These are phyloP conservation scores for Jacaranda copaia DNA, from an alignment of 257 asterid genomes.

Conservation along the genomic window DNA sequence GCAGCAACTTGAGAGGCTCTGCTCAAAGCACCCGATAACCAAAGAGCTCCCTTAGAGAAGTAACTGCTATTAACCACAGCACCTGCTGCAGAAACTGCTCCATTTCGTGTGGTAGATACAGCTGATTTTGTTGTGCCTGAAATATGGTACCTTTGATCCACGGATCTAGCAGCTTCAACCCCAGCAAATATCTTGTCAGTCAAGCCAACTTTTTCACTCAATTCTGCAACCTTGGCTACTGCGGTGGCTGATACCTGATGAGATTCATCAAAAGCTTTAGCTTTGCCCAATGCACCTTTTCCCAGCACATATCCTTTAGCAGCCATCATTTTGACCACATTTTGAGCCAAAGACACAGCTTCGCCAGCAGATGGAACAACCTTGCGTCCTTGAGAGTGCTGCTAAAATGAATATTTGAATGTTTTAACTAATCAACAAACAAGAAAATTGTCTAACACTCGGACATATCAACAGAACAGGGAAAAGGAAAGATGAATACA, in stretches of 20 bases:
- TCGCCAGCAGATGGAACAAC: conserved; percentile 67
- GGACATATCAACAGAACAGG: neutral
- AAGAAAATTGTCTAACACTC: neutral
- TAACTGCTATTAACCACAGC: conserved; percentile 79
- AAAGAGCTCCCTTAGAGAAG: conserved; percentile 85
- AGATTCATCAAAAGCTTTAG: conserved; percentile 86
- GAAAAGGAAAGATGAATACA: conserved; percentile 38
- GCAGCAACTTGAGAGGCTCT: conserved; percentile 84
- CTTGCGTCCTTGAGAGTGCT: conserved; percentile 44
- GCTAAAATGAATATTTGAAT: conserved; percentile 23
- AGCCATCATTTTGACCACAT: conserved; percentile 80
- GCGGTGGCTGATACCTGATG: conserved; percentile 92
- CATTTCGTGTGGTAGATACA: conserved; percentile 74
- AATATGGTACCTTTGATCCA: conserved; percentile 72
- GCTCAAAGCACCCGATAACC: conserved; percentile 83
- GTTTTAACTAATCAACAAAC: neutral
- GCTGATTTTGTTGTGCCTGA: conserved; percentile 71
- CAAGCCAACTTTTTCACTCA: conserved; percentile 77
- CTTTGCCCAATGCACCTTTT: conserved; percentile 78
- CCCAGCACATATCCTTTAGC: conserved; percentile 86
- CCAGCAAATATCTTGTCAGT: conserved; percentile 83
- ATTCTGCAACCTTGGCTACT: conserved; percentile 83
- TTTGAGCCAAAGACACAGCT: conserved; percentile 82
- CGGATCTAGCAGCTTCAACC: conserved; percentile 71
- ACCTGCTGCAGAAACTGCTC: conserved; percentile 79